Conservation (phyloP, 2,329 filamentous ascomycete species). For the Fusarium fracticaudum region DNA sequence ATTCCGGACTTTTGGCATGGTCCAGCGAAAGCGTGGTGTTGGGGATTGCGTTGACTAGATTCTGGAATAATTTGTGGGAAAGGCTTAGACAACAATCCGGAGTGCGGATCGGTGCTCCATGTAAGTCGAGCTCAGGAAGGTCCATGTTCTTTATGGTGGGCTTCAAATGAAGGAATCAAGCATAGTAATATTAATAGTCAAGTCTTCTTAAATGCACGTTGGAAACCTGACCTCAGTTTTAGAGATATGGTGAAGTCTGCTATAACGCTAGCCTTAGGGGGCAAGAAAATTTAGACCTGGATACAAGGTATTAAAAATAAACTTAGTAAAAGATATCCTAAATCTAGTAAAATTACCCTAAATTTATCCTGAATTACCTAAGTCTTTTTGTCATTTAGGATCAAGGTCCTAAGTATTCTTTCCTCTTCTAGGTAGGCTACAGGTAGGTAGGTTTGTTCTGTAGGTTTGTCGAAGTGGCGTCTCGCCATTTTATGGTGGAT, state of each 20-base stretch:
- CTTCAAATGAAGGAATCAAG: neutral
- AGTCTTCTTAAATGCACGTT: neutral
- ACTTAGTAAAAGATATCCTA: too few relatives aligned
- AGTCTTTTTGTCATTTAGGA: too few relatives aligned
- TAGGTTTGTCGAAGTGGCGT: neutral
- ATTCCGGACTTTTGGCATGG: neutral
- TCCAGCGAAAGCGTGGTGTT: neutral
- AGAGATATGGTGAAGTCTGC: neutral
- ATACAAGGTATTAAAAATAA: too few relatives aligned
- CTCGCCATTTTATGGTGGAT: neutral
- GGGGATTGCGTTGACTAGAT: conserved; percentile 19
- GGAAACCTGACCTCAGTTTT: neutral
- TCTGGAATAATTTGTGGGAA: conserved; percentile 38
- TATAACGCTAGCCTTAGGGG: neutral
- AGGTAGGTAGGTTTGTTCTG: neutral
- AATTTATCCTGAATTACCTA: too few relatives aligned
- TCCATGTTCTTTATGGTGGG: conserved; percentile 11
- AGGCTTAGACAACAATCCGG: conserved; percentile 45
- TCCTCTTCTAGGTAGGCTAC: too few relatives aligned
- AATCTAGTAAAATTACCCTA: too few relatives aligned
- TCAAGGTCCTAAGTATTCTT: too few relatives aligned
- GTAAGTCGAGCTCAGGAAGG: conserved; percentile 19
- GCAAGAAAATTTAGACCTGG: too few relatives aligned
- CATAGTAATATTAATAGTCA: too few relatives aligned
- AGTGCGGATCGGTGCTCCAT: conserved; percentile 33